Evolutionary conservation across 1,284 basidiomycete genomes (phyloP), one percentile per base, ranked within the genome.

Genomic region (Ganoderma resinaceum): DNA sequence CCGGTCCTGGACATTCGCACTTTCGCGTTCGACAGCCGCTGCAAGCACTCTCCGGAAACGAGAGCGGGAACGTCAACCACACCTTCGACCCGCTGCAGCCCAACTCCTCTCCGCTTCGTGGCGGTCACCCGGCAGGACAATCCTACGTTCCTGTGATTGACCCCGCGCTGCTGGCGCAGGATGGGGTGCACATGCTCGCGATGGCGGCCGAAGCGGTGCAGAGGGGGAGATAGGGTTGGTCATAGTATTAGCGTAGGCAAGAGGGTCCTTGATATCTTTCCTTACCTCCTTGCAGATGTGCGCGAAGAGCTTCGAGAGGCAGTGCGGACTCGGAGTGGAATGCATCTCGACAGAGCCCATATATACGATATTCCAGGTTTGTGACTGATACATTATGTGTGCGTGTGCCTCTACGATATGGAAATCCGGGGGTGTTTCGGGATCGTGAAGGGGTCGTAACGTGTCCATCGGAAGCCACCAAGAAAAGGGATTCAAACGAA

Each of bases 171-270:
- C 60, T 72, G 37, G 59, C 59, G 6, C 29, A 57, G 35, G 66
- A 68, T 20, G 71, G 66, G 6, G 65, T 68, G 23, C 68, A 66
- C 37, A 70, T 70, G 68, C 68, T 70, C 12, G 71, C 68, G 40
- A 23, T 66, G 14, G 66, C 68, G 3, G 68, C 67, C 4, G 70
- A 71, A 31, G 53, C 37, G 16, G 33, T 59, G 3, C 37, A 67
- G 29, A 58, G 55, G 33, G 55, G 33, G 55, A 12, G 55, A 37
- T 35, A 33, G 20, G 26, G 55, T 23, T 12, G 3, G 46, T 2
- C 16, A 26, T 14, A 26, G 5, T 6, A n/a, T 43, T 29, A 14
- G 12, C 12, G 7, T 23, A 2, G 26, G 33, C 31, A 20, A 2
- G 16, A 35, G 33, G 2, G 53, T 11, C 29, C 42, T 53, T 31